These are phyloP conservation scores for Solanum phureja DNA, from an alignment of 257 asterid genomes.

Conservation along the genomic window DNA sequence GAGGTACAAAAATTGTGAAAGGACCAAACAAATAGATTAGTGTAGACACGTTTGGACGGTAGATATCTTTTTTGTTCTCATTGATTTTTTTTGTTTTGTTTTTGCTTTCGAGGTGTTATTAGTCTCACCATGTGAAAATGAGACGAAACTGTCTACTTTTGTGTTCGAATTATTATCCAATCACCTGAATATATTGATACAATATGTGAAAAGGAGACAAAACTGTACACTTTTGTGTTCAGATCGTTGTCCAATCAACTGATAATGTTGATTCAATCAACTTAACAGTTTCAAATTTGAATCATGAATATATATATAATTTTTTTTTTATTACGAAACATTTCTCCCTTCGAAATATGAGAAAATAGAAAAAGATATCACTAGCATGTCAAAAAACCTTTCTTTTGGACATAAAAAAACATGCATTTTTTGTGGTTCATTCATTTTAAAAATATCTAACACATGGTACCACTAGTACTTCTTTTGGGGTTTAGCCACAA, in stretches of 20 bases:
- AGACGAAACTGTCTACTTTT: no score
- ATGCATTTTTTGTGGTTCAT: not conserved
- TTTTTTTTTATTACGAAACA: not conserved
- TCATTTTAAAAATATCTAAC: not conserved
- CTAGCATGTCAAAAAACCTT: not conserved
- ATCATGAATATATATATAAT: no score
- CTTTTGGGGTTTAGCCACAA: not conserved
- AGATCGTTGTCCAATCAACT: not conserved
- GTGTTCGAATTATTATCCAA: no score
- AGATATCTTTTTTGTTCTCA: not conserved
- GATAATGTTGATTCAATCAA: not conserved
- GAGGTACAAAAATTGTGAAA: not conserved
- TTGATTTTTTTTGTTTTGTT: no score
- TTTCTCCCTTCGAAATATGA: not conserved
- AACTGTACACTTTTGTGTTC: not conserved
- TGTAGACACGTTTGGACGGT: not conserved
- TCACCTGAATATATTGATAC: no score
- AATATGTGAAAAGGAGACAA: not conserved
- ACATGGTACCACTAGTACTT: not conserved
- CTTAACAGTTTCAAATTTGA: not conserved
- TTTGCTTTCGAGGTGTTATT: not conserved
- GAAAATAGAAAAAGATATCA: not conserved
- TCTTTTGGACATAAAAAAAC: no score
- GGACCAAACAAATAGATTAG: not conserved
- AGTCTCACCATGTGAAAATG: not conserved